Conservation (phyloP, 2,329 filamentous ascomycete genomes). For the Aspergillus pseudoglaucus region DNA sequence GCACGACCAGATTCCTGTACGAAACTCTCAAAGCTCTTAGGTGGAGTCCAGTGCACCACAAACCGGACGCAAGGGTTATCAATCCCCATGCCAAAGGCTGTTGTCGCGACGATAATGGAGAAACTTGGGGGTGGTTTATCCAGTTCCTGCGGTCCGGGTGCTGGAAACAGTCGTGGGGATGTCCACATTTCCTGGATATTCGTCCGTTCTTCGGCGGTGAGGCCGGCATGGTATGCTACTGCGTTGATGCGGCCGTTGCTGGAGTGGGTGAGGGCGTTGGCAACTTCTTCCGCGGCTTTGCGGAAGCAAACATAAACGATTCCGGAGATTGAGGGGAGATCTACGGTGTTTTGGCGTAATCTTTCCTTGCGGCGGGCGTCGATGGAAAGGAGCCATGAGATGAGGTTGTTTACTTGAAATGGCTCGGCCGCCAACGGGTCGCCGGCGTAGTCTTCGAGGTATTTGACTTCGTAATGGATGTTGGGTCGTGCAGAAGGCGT, state of each 20-base stretch:
- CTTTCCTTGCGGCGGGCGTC: slow-evolving; percentile 61
- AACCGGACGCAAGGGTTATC: slow-evolving; percentile 94
- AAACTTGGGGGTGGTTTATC: slow-evolving; percentile 53
- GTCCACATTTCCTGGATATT: slow-evolving; percentile 46
- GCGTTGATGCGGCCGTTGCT: slow-evolving; percentile 30
- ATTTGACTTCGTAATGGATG: slow-evolving; percentile 84
- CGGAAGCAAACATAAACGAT: slow-evolving; percentile 44
- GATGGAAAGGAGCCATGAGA: slow-evolving; percentile 68
- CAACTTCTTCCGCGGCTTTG: slow-evolving; percentile 35
- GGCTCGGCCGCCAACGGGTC: slow-evolving; percentile 34
- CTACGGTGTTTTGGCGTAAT: slow-evolving; percentile 24
- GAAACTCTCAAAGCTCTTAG: slow-evolving; percentile 91
- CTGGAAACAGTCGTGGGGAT: slow-evolving; percentile 11
- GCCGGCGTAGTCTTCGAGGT: slow-evolving; percentile 26
- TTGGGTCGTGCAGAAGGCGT: slow-evolving; percentile 81
- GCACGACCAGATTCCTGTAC: slow-evolving; percentile 94
- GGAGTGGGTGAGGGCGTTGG: slow-evolving; percentile 25
- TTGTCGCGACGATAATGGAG: slow-evolving; percentile 90
- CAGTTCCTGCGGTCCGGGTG: background rate
- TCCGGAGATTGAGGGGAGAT: slow-evolving; percentile 35
- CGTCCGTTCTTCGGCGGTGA: slow-evolving; percentile 64
- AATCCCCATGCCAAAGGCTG: slow-evolving; percentile 96
- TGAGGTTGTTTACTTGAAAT: slow-evolving; percentile 71
- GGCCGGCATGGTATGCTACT: slow-evolving; percentile 50
- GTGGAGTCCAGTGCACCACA: slow-evolving; percentile 88